phyloP scores from a whole-genome alignment of 495 filamentous ascomycete genomes.

The Hypoxylon intermedium region DNA sequence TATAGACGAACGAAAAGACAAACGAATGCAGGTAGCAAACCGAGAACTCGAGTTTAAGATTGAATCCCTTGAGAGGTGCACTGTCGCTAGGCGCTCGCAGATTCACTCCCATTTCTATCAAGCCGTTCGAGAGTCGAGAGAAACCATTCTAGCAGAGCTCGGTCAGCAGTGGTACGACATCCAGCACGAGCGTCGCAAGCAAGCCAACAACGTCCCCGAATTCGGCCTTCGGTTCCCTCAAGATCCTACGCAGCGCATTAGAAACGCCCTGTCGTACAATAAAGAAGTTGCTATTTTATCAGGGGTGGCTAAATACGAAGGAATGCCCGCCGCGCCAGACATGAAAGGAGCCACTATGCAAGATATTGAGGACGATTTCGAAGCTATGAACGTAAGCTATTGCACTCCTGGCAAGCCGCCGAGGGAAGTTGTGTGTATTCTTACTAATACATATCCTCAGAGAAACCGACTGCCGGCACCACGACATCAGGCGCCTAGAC shows the following conservation, averaged over 20 bases:
- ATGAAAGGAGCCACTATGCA: conserved; percentile 72
- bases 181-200: conserved; percentile 85
- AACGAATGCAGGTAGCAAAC: conserved; percentile 77
- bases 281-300: conserved; percentile 89
- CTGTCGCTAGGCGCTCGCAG: conserved; percentile 80
- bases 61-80: conserved; percentile 72
- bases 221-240: conserved; percentile 76
- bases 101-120: conserved; percentile 88
- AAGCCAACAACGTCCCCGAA: conserved; percentile 80
- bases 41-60: conserved; percentile 74
- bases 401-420: neutral
- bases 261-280: conserved; percentile 86
- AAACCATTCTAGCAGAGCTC: conserved; percentile 75
- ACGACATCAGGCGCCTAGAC: conserved; percentile 34
- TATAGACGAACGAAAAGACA: conserved; percentile 78
- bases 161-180: conserved; percentile 90
- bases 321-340: conserved; percentile 92
- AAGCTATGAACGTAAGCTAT: conserved; percentile 82
- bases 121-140: conserved; percentile 77
- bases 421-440: neutral
- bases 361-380: conserved; percentile 84
- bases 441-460: conserved; percentile 31
- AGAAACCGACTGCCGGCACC: conserved; percentile 37
- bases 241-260: conserved; percentile 72
- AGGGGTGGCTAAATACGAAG: conserved; percentile 90